phyloP scores from a whole-genome alignment of 306 rosid genomes.

The Prunus salicina region DNA sequence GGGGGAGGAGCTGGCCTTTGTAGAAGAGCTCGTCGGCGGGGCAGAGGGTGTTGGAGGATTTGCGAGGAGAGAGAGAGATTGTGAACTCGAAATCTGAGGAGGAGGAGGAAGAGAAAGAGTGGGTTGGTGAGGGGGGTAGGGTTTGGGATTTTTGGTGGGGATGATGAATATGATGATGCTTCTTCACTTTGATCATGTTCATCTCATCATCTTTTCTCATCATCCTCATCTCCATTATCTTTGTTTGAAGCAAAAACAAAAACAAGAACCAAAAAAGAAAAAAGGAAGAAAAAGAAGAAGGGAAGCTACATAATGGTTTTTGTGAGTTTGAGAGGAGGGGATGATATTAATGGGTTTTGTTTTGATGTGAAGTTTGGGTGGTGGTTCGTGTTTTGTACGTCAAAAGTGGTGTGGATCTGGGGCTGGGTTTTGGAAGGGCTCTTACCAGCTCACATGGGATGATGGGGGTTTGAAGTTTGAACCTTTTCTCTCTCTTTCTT shows the following conservation, averaged over 20 bases:
- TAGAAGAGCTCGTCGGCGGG: constrained; percentile 96
- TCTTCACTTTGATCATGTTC: not conserved
- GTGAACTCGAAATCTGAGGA: constrained; percentile 92
- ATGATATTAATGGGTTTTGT: not conserved
- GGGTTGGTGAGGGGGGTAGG: constrained; percentile 72
- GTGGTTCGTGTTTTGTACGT: not conserved
- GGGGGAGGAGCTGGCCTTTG: constrained; percentile 85
- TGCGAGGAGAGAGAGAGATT: constrained; percentile 66
- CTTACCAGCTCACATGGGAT: constrained; percentile 2
- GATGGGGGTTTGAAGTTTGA: not conserved
- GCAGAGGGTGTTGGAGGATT: constrained; percentile 61
- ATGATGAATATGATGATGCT: not conserved
- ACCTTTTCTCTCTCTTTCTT: not conserved
- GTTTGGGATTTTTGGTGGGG: constrained; percentile 46
- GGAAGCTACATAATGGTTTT: not conserved
- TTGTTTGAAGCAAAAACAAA: no score
- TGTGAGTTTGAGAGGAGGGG: not conserved
- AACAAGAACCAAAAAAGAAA: no score
- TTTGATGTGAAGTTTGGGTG: not conserved
- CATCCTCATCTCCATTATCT: not conserved
- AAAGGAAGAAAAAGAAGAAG: no score
- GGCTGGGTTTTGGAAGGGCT: not conserved
- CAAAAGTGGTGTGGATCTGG: not conserved
- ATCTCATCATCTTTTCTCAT: not conserved
- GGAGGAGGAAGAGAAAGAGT: constrained; percentile 72